Evolutionary conservation across 2,329 filamentous ascomycete species (phyloP).

Genomic region (Rachicladosporium sp.): DNA sequence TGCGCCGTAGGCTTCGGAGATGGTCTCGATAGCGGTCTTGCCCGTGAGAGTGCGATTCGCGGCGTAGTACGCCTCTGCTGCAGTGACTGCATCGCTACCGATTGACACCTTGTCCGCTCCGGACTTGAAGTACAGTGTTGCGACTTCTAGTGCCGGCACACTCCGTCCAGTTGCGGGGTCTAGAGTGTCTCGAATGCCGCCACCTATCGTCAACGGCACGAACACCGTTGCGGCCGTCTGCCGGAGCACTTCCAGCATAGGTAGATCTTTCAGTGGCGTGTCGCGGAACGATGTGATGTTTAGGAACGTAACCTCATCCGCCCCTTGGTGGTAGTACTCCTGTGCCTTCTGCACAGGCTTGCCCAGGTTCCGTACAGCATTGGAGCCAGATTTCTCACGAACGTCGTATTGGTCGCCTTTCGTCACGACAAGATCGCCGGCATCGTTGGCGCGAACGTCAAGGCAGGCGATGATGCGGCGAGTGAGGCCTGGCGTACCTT

Average conservation of each 20-base stretch:
- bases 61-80: slow-evolving; percentile 81
- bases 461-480: slow-evolving; percentile 88
- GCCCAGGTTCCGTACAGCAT: slow-evolving; percentile 76
- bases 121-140: slow-evolving; percentile 92
- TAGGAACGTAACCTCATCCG: slow-evolving; percentile 92
- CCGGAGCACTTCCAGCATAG: slow-evolving; percentile 90
- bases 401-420: slow-evolving; percentile 99
- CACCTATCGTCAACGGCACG: slow-evolving; percentile 88
- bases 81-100: slow-evolving; percentile 83
- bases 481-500: slow-evolving; percentile 54
- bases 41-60: slow-evolving; percentile 58
- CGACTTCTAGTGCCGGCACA: slow-evolving; percentile 83
- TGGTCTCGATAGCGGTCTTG: slow-evolving; percentile 87
- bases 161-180: slow-evolving; percentile 70
- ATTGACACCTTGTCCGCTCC: slow-evolving; percentile 97
- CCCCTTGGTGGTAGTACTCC: slow-evolving; percentile 90
- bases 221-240: slow-evolving; percentile 84
- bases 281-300: slow-evolving; percentile 98
- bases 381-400: slow-evolving; percentile 61
- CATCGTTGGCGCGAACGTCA: slow-evolving; percentile 87
- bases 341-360: slow-evolving; percentile 93
- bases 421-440: slow-evolving; percentile 89
- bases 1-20: slow-evolving; percentile 83
- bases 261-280: slow-evolving; percentile 79
- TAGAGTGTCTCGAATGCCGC: slow-evolving; percentile 84